Conservation (phyloP, 2,329 filamentous ascomycete species). For the Trichophyton benhamiae region DNA sequence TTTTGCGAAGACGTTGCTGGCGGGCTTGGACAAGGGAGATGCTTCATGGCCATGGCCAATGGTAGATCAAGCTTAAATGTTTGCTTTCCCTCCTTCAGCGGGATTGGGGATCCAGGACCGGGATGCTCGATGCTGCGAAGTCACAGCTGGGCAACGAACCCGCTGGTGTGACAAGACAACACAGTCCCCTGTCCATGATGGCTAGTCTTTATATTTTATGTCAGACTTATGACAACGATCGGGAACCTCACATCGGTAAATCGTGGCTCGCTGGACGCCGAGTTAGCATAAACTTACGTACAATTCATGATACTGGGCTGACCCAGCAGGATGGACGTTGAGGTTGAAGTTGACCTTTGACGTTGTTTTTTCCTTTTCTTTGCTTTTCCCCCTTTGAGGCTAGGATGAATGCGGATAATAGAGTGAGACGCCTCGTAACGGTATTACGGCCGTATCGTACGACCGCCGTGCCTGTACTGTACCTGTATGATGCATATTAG, state of each 20-base stretch:
- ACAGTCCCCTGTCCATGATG: background rate
- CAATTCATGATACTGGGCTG: background rate
- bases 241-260: background rate
- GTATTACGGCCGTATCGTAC: background rate
- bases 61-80: background rate
- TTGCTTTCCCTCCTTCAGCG: background rate
- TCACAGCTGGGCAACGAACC: too few relatives aligned
- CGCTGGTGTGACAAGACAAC: background rate
- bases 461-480: background rate
- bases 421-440: background rate
- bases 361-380: background rate
- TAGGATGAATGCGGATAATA: slow-evolving; percentile 1
- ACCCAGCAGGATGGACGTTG: background rate
- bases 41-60: background rate
- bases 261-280: background rate
- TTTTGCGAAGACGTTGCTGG: background rate
- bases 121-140: too few relatives aligned
- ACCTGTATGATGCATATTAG: background rate
- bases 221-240: background rate
- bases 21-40: background rate
- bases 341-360: background rate
- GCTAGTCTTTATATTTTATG: background rate
- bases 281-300: background rate
- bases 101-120: background rate
- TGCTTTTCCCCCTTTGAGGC: background rate